Conservation (phyloP, 78 protist genomes). For the Emiliania huxleyi region DNA sequence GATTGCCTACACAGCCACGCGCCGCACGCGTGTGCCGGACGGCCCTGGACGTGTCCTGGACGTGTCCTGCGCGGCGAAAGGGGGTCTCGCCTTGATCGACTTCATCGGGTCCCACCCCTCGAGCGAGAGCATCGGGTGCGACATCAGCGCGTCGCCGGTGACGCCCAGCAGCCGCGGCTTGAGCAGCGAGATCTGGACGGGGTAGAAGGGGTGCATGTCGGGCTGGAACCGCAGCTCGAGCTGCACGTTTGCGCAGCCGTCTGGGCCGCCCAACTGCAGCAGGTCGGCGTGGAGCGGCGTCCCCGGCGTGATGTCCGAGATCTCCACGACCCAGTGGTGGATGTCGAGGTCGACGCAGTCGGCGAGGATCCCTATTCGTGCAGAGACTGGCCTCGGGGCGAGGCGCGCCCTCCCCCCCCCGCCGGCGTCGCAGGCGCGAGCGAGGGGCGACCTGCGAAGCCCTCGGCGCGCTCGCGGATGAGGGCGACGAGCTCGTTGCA, state of each 20-base stretch:
- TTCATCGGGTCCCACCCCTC: background rate
- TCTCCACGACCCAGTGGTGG: background rate
- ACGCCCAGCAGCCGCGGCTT: background rate
- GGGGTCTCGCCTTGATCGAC: background rate
- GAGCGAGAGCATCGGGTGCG: background rate
- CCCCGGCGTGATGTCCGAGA: background rate
- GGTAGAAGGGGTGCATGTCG: slow-evolving; percentile 4
- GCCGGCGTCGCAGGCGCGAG: too few relatives aligned
- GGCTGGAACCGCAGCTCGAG: background rate
- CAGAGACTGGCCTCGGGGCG: too few relatives aligned
- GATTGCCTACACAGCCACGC: too few relatives aligned
- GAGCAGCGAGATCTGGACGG: background rate
- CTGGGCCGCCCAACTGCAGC: background rate
- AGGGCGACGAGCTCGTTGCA: slow-evolving; percentile 5
- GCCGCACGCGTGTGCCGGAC: too few relatives aligned
- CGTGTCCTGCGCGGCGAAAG: too few relatives aligned
- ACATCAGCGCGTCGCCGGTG: background rate
- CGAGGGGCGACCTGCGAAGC: too few relatives aligned
- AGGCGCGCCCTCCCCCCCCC: too few relatives aligned
- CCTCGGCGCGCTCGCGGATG: background rate
- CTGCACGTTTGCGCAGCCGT: background rate
- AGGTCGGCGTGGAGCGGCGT: background rate
- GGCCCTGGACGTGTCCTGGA: too few relatives aligned
- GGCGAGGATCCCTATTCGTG: background rate
- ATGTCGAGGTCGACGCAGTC: background rate